These are phyloP conservation scores for Thielaviopsis musarum DNA, from an alignment of 2,329 filamentous ascomycete species.

Conservation along the genomic window DNA sequence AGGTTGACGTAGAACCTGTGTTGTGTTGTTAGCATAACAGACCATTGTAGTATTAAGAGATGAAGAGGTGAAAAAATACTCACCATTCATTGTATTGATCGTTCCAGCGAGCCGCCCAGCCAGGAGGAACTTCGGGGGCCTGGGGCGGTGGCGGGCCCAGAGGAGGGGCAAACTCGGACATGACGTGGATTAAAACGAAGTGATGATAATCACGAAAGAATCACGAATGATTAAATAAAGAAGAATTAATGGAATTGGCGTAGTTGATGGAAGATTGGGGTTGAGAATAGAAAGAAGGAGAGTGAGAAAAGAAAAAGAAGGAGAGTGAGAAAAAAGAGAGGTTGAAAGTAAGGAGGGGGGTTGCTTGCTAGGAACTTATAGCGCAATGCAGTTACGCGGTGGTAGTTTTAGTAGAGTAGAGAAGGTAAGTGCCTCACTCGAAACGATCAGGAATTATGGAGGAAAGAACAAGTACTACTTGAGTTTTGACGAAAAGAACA, in stretches of 20 bases:
- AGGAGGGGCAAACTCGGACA: constrained; percentile 39
- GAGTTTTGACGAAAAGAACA: too few relatives aligned
- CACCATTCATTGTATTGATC: constrained; percentile 76
- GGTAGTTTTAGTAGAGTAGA: too few relatives aligned
- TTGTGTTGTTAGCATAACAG: constrained; percentile 19
- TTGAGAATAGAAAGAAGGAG: too few relatives aligned
- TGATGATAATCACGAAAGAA: neutral
- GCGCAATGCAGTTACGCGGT: too few relatives aligned
- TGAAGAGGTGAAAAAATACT: constrained; percentile 12
- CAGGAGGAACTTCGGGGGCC: constrained; percentile 44
- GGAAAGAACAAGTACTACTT: too few relatives aligned
- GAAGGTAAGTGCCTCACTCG: too few relatives aligned
- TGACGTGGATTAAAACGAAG: constrained; percentile 15
- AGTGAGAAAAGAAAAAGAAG: too few relatives aligned
- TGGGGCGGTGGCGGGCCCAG: constrained; percentile 38
- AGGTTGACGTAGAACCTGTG: constrained; percentile 79
- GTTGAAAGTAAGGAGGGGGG: too few relatives aligned
- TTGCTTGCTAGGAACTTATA: too few relatives aligned
- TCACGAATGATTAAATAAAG: neutral
- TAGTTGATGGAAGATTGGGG: too few relatives aligned
- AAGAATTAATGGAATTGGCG: neutral
- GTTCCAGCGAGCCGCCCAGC: constrained; percentile 78
- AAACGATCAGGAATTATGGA: too few relatives aligned
- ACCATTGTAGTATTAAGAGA: constrained; percentile 3
- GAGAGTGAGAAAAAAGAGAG: too few relatives aligned